Evolutionary conservation across 139 green algal genomes (phyloP).

Genomic region (Tetraselmis chui): DNA sequence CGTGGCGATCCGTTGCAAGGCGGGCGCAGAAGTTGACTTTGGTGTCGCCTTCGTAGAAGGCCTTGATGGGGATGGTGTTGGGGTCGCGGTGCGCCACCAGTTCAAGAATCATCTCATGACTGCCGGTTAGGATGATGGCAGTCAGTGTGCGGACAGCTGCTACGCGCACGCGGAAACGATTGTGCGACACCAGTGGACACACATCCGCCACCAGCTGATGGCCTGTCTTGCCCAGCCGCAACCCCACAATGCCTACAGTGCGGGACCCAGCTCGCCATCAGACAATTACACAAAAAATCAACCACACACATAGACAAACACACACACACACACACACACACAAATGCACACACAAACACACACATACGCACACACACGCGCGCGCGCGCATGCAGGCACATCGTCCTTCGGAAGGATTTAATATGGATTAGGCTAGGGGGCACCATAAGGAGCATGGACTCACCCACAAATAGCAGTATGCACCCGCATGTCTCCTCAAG

Average conservation of each 20-base stretch:
- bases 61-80: constrained; percentile 57
- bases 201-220: neutral
- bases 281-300: too few relatives aligned
- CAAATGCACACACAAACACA: too few relatives aligned
- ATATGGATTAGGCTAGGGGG: too few relatives aligned
- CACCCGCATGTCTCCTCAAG: neutral
- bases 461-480: neutral
- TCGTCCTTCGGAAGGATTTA: too few relatives aligned
- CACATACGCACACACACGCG: too few relatives aligned
- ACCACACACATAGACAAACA: too few relatives aligned
- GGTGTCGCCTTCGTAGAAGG: constrained; percentile 62
- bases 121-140: constrained; percentile 41
- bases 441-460: too few relatives aligned
- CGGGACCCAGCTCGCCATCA: too few relatives aligned
- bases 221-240: neutral
- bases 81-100: constrained; percentile 60
- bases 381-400: too few relatives aligned
- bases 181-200: neutral
- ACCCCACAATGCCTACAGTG: neutral
- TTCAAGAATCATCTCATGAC: constrained; percentile 70
- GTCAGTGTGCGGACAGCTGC: constrained; percentile 40
- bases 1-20: constrained; percentile 49
- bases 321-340: too few relatives aligned
- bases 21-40: constrained; percentile 70
- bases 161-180: constrained; percentile 31